A percentile compares a stretch with the other conserved stretches of the same genome.
Evolutionary conservation across 179 eudicot genomes (phyloP).

Genomic region (Beta lomatogona): DNA sequence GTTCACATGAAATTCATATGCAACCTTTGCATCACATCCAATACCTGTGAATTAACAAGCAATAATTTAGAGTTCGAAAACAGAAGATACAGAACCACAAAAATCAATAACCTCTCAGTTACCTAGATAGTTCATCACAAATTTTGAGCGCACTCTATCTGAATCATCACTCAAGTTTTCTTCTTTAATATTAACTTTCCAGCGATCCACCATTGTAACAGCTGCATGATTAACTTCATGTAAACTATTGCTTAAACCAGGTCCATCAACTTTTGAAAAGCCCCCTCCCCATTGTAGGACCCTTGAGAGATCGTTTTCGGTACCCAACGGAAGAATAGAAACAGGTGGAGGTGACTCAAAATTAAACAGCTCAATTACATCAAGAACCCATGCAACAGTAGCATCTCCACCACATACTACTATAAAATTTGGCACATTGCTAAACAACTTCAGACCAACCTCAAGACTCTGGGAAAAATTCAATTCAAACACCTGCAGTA

Average conservation of each 20-base stretch:
- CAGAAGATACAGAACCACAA: too few species aligned
- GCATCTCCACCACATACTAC: conserved; percentile 96
- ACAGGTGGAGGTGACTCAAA: conserved; percentile 90
- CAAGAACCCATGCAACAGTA: conserved; percentile 89
- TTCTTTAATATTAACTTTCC: too few species aligned
- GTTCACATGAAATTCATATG: too few species aligned
- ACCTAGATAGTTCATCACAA: too few species aligned
- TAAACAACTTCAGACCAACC: conserved; percentile 68
- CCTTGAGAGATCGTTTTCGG: conserved; percentile 90
- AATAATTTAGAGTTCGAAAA: too few species aligned
- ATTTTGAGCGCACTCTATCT: too few species aligned
- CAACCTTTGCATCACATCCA: too few species aligned
- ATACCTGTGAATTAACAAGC: too few species aligned
- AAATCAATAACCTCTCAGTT: too few species aligned
- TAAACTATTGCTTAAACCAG: conserved; percentile 62
- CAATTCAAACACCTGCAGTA: too few species aligned
- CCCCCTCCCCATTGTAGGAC: conserved; percentile 93
- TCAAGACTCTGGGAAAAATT: conserved; percentile 86
- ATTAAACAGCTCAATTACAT: conserved; percentile 69
- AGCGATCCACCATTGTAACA: too few species aligned
- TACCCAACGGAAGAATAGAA: conserved; percentile 81
- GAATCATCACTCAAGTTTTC: too few species aligned
- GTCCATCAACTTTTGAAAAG: conserved; percentile 62
- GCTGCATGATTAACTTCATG: conserved; percentile 70
- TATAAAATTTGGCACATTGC: conserved; percentile 61